Evolutionary conservation across 106 monocot genomes (phyloP), one percentile per base, ranked within the genome.

Genomic region (Allium cepa): DNA sequence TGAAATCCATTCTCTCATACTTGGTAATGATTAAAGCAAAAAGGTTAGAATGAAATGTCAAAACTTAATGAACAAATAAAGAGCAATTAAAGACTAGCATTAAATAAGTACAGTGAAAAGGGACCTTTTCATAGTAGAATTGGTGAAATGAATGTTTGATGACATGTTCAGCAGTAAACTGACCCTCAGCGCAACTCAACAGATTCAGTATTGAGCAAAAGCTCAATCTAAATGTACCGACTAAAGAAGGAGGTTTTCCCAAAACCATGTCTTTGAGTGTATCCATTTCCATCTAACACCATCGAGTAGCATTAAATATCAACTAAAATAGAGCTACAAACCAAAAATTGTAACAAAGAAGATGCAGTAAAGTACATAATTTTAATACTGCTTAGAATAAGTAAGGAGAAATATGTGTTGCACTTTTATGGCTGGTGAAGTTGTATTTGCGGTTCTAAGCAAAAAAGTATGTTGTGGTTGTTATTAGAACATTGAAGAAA

Each of bases 121-220:
- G 26, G 36, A 73, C 99, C 99, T 93, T 99, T 72, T 99, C 99
- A 78, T 93, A 99, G 70, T 99, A 92, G 75, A 99, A 99, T 50
- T 99, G 89, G 72, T 99, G 99, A 75, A 99, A 99, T 52, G 93
- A 99, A 83, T 99, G 82, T 63, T 83, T 92, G 72, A 99, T 99
- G 55, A 99, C 99, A 86, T 93, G 93, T 73, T 99, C 99, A 46
- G 99, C 99, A 69, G 93, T 99, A 72, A 99, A 99, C 69, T 99
- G 99, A 62, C 99, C 99, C 77, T 99, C 99, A 18, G 87, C 87
- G 58, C 90, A 92, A 63, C 99, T 90, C 99, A 99, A 76, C 64
- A 99, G 59, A 72, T 99, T 99, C 75, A 99, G 66, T 76, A 99
- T 99, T 47, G 99, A 80, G 69, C 87, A 99, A 76, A 93, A 99